A percentile compares a stretch with the other conserved stretches of the same genome.
Conservation (phyloP, 495 filamentous ascomycete species). For the Penicillium argentinense region DNA sequence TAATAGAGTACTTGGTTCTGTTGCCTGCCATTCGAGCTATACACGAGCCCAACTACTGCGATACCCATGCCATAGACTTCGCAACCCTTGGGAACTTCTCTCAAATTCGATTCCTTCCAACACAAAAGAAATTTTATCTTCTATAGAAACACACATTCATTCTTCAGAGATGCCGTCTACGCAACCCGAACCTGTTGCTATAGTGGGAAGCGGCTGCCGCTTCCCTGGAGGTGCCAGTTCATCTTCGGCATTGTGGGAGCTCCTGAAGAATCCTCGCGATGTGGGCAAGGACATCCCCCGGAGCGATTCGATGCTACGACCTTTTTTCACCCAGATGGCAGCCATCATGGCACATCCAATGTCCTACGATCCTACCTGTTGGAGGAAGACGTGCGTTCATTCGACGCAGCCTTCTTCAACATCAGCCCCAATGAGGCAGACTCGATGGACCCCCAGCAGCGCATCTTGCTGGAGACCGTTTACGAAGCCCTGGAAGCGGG, state of each 20-base stretch:
- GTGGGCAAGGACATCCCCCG: neutral
- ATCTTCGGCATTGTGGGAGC: neutral
- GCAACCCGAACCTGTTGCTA: neutral
- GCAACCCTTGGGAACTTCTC: too few relatives aligned
- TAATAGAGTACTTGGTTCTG: too few relatives aligned
- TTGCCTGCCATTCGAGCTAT: too few relatives aligned
- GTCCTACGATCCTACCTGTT: conserved; percentile 2
- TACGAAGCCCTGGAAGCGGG: conserved; percentile 14
- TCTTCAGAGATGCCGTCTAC: neutral
- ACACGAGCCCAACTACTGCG: too few relatives aligned
- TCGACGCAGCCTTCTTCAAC: conserved; percentile 2
- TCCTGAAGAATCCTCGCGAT: neutral
- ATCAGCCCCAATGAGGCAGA: conserved; percentile 1
- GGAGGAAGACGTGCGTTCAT: neutral
- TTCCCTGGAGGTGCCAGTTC: neutral
- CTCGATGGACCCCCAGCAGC: conserved; percentile 8
- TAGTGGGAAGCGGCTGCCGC: neutral
- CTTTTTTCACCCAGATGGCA: conserved; percentile 1
- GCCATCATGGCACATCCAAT: neutral
- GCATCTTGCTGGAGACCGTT: conserved; percentile 12
- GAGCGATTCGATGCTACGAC: neutral
- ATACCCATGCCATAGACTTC: too few relatives aligned
- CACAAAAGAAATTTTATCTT: too few relatives aligned
- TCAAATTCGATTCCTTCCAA: too few relatives aligned
- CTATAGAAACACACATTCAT: too few relatives aligned